Conservation (phyloP, 2,329 filamentous ascomycete genomes). For the Cercospora sp. region DNA sequence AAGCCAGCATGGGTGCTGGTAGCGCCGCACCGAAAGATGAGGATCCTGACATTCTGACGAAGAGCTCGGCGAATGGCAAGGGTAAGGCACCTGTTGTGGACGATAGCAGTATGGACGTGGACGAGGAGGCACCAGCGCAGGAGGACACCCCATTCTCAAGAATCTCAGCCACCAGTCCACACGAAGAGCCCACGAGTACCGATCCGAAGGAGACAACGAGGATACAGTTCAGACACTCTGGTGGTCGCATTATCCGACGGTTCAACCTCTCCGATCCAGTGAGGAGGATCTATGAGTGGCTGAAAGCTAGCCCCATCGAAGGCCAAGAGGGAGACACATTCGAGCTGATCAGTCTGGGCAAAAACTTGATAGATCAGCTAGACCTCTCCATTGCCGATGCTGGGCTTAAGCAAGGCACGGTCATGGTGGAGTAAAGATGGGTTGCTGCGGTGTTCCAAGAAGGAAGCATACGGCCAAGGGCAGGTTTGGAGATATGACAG, state of each 20-base stretch:
- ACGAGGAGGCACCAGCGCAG: constrained; percentile 21
- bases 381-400: constrained; percentile 73
- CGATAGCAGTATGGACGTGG: constrained; percentile 22
- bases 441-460: neutral
- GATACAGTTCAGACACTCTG: constrained; percentile 88
- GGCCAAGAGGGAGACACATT: constrained; percentile 77
- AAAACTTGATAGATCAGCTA: constrained; percentile 74
- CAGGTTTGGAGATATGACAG: neutral
- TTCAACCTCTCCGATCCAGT: constrained; percentile 78
- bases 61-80: constrained; percentile 54
- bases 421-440: constrained; percentile 77
- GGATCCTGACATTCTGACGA: constrained; percentile 87
- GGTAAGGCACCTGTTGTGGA: constrained; percentile 53
- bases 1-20: constrained; percentile 74
- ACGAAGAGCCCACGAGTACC: constrained; percentile 70
- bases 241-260: constrained; percentile 81
- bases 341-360: constrained; percentile 84
- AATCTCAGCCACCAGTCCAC: constrained; percentile 72
- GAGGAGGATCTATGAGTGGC: constrained; percentile 87
- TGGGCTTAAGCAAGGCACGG: constrained; percentile 85
- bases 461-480: neutral
- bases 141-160: constrained; percentile 58
- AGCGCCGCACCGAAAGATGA: constrained; percentile 57
- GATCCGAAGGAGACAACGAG: constrained; percentile 71
- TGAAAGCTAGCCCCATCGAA: constrained; percentile 83